Conservation (phyloP, 192 early-diverging fungal genomes). For the Podila epigama region DNA sequence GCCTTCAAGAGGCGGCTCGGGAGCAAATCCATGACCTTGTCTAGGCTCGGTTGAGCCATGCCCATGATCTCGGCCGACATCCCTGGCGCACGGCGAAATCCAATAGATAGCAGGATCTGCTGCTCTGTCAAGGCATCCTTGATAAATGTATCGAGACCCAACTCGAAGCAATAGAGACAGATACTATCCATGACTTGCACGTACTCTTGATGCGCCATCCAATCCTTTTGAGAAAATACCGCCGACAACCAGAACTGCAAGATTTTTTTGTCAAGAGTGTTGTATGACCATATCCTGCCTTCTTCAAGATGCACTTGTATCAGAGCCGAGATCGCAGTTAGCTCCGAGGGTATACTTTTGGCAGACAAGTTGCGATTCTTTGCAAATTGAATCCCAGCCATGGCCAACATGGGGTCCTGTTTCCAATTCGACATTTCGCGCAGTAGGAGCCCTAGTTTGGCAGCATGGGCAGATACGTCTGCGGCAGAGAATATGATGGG, state of each 20-base stretch:
- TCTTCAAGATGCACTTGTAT: conserved; percentile 7
- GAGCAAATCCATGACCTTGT: conserved; percentile 40
- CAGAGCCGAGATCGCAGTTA: conserved; percentile 13
- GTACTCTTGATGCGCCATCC: conserved; percentile 42
- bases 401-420: conserved; percentile 46
- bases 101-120: conserved; percentile 41
- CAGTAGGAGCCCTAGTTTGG: conserved; percentile 25
- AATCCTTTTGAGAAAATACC: conserved; percentile 42
- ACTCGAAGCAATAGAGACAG: conserved; percentile 14
- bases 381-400: neutral
- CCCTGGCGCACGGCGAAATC: conserved; percentile 30
- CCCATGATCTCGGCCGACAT: conserved; percentile 46
- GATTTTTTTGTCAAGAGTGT: neutral
- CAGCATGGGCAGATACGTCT: conserved; percentile 12
- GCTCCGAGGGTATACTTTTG: neutral
- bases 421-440: conserved; percentile 45
- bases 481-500: conserved; percentile 31
- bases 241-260: conserved; percentile 40
- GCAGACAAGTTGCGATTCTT: neutral
- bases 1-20: conserved; percentile 47
- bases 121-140: conserved; percentile 32
- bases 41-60: conserved; percentile 34
- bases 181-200: conserved; percentile 29
- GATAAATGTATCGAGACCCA: conserved; percentile 16
- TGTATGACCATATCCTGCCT: neutral